These are phyloP conservation scores for Diaporthe longicolla DNA, from an alignment of 2,329 filamentous ascomycete genomes.

Conservation along the genomic window DNA sequence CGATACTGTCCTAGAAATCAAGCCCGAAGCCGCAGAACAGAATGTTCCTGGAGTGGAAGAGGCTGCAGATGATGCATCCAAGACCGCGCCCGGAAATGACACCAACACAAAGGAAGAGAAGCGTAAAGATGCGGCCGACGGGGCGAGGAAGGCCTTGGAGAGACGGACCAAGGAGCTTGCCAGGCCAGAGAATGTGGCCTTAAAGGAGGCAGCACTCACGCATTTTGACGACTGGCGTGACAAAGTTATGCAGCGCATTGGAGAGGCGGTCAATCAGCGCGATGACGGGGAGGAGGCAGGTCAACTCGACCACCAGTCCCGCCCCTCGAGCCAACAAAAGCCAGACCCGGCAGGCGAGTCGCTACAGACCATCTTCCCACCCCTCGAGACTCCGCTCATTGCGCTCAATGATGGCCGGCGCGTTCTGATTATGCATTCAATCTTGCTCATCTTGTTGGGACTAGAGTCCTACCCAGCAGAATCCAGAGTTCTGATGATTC, in stretches of 20 bases:
- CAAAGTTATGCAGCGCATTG: slow-evolving; percentile 77
- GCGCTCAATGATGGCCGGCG: slow-evolving; percentile 56
- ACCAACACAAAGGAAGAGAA: slow-evolving; percentile 7
- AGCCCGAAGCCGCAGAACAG: slow-evolving; percentile 1
- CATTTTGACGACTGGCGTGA: slow-evolving; percentile 86
- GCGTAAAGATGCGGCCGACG: slow-evolving; percentile 13
- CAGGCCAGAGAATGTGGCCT: slow-evolving; percentile 50
- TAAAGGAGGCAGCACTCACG: slow-evolving; percentile 69
- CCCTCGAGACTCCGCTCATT: slow-evolving; percentile 67
- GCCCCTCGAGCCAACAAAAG: slow-evolving; percentile 58
- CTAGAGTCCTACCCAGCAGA: slow-evolving; percentile 82
- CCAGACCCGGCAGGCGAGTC: slow-evolving; percentile 53
- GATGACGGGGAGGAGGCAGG: slow-evolving; percentile 62
- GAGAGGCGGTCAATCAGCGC: slow-evolving; percentile 71
- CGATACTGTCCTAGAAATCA: slow-evolving; percentile 6
- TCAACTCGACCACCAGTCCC: slow-evolving; percentile 61
- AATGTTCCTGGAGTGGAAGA: neutral
- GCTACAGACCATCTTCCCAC: slow-evolving; percentile 66
- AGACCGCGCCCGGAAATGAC: neutral
- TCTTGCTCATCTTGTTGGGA: slow-evolving; percentile 79
- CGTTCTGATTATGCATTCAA: slow-evolving; percentile 56
- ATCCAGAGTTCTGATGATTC: slow-evolving; percentile 77
- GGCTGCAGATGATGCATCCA: neutral
- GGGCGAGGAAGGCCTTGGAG: slow-evolving; percentile 38
- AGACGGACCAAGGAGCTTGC: slow-evolving; percentile 42